Base-by-base conservation (phyloP, 768 basidiomycete species). In the Boletus rubroflammeus region DNA sequence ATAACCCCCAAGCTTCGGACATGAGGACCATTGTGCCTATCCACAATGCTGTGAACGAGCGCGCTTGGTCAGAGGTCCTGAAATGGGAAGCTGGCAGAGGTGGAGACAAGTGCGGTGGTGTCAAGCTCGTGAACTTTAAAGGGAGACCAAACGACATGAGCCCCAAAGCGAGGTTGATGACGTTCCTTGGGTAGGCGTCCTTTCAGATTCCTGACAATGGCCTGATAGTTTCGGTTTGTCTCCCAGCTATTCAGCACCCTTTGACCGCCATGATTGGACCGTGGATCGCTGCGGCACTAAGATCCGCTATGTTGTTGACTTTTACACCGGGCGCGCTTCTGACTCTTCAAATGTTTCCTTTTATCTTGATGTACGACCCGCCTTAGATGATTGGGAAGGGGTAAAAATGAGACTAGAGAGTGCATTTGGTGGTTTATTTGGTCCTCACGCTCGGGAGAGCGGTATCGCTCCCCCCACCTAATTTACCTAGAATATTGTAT, bases 1-100 rank as follows among this genome's bases (percentile, higher is more conserved):
- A 97, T 69, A 84, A 87, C 51, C 95, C 95, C 4, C 79, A 85
- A 29, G 80, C 88, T 21, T 67, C 78, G n/a, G 96, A 98, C 73
- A 98, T 98, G 95, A 84, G 81, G 64, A 88, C 91, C 28, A 87
- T 99, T 64, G 93, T 99, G 21, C 96, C 95, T 14, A 99, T 99
- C 47, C 97, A 99, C 72, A 99, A 99, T 67, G 96, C 96, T 35
- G 97, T 98, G 51, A 99, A 99, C 69, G 97, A 98, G 73, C 84
- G 86, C 50, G 88, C 90, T 3, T 96, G 93, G 93, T 72, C 76
- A 19, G 87, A 93, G 70, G 78, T 96, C 25, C 66, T 90, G 68
- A 80, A 80, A 57, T 96, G 93, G 93, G 93, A 95, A 69, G 72
- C 73, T 11, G 85, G 86, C 2, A 79, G 84, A 64, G 94, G 94